phyloP scores from a whole-genome alignment of 2,329 filamentous ascomycete species.

The Grosmannia serpens region DNA sequence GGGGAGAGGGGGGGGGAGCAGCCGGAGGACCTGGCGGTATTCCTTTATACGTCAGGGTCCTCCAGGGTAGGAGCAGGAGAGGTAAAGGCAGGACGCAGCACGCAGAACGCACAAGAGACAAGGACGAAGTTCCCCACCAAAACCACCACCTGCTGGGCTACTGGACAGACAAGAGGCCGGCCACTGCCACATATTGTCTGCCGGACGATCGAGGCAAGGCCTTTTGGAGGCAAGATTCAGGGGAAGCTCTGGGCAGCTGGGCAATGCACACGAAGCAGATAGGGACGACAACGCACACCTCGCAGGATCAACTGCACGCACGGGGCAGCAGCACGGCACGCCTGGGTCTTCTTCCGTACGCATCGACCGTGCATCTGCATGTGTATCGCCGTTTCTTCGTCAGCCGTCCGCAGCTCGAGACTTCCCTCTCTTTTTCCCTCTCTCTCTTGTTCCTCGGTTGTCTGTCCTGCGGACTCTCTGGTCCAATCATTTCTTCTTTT shows the following conservation, averaged over 20 bases:
- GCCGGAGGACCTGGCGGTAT: slow-evolving; percentile 1
- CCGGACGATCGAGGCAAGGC: neutral
- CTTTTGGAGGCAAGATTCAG: no score
- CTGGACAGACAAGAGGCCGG: neutral
- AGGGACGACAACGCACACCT: no score
- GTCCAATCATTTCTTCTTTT: neutral
- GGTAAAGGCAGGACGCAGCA: neutral
- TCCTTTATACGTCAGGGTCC: slow-evolving; percentile 7
- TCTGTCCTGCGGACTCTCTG: neutral
- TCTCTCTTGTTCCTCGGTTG: neutral
- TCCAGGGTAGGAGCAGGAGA: neutral
- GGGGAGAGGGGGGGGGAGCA: neutral
- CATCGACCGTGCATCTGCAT: neutral
- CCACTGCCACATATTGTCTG: neutral
- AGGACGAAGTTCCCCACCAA: no score
- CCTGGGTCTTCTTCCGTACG: neutral
- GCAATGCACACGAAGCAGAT: no score
- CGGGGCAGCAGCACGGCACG: neutral
- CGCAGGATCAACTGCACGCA: no score
- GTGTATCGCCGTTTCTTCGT: neutral
- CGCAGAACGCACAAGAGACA: neutral
- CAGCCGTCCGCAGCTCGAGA: neutral
- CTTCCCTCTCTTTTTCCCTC: neutral
- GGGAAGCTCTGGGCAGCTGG: no score
- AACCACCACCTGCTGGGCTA: neutral